Evolutionary conservation across 2,329 filamentous ascomycete species (phyloP).

Genomic region (Cercospora brassicicola): DNA sequence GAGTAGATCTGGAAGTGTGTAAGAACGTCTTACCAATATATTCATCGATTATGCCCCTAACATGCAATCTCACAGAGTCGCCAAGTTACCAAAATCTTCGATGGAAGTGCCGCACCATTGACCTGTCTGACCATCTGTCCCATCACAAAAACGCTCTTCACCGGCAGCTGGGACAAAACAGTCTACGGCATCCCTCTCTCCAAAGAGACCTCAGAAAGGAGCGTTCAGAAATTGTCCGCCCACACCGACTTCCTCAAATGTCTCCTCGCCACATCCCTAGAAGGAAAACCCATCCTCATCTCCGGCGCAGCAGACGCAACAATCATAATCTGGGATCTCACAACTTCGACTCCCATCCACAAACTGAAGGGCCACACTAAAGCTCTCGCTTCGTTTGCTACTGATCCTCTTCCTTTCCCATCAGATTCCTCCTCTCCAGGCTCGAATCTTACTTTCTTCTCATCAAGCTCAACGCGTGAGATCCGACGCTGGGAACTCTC

Average conservation of each 20-base stretch:
- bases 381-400: conserved; percentile 73
- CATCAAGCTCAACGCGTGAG: conserved; percentile 62
- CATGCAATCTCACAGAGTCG: conserved; percentile 41
- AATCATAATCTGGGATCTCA: conserved; percentile 74
- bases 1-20: conserved; percentile 74
- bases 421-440: conserved; percentile 38
- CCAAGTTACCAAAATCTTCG: conserved; percentile 56
- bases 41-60: not conserved
- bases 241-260: conserved; percentile 92
- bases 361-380: conserved; percentile 75
- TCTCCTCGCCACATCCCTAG: conserved; percentile 63
- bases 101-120: conserved; percentile 75
- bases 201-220: not conserved
- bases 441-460: conserved; percentile 60
- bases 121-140: conserved; percentile 70
- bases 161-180: conserved; percentile 91
- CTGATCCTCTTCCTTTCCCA: conserved; percentile 66
- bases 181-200: conserved; percentile 68
- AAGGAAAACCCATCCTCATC: conserved; percentile 57
- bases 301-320: conserved; percentile 51
- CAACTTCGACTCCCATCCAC: conserved; percentile 67
- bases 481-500: conserved; percentile 75
- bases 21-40: conserved; percentile 30
- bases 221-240: conserved; percentile 46
- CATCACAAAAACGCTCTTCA: conserved; percentile 62